Base-by-base conservation (phyloP, 2,329 filamentous ascomycete species). In the Aspergillus unguis region DNA sequence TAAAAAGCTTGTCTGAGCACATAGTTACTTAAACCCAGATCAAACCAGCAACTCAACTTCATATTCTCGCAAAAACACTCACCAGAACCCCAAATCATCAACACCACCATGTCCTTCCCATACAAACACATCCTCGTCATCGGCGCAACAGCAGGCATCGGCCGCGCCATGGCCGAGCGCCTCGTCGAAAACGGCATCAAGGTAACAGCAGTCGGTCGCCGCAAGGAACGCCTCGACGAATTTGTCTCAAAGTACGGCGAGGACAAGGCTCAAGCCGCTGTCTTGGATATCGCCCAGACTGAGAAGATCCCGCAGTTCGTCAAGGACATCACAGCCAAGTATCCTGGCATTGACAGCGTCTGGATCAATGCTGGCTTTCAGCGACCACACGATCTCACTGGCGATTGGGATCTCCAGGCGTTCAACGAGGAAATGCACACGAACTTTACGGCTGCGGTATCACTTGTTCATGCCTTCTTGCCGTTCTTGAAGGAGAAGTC, bases 91-190 rank as follows among this genome's bases (percentile, higher is more conserved):
- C 5, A 23, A 9, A 23, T 23, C 36, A 38, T 38, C 36, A 38
- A 25, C 36, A 28, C 5, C 31, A 33, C 3, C 17, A 82, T 82
- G 79, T 56, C 74, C 5, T 83, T 82, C 64, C 73, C 71, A 7
- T 83, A 82, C 65, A 81, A 80, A 45, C 77, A 76, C 36, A 72
- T 82, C 28, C 77, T 85, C 50, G 62, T 84, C 44, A 69, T 84
- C 33, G 80, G 80, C 11, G 78, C 79, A n/a, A 82, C 80, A 0
- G 73, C 77, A 2, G 80, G 80, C 42, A 83, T 83, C 50, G 80
- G 80, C 48, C 64, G 62, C 33, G 77, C 75, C 2, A 69, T 83
- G 49, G 74, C 50, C 3, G 41, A 45, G 11, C 36, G 51, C n/a
- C 36, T 53, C 1, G 17, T 53, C 7, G 46, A 53, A 25, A 44